phyloP scores from a whole-genome alignment of 176 grass and related monocot genomes.

The Typha latifolia region DNA sequence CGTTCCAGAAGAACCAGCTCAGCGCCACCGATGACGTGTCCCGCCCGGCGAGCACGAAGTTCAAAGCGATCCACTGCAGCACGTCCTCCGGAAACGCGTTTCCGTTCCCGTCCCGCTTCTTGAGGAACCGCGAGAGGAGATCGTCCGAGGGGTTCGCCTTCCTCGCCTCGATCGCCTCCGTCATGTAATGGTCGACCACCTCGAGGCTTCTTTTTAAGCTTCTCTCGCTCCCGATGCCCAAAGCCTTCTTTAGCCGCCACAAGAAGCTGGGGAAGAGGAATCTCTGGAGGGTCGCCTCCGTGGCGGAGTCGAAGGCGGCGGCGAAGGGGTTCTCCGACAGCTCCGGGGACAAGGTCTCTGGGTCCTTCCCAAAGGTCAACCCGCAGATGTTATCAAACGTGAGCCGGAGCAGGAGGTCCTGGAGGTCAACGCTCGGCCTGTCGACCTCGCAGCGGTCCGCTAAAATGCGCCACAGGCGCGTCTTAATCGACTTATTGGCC shows the following conservation, averaged over 20 bases:
- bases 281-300: conserved; percentile 68
- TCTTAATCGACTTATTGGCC: conserved; percentile 72
- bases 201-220: conserved; percentile 62
- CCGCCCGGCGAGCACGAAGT: conserved; percentile 86
- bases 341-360: conserved; percentile 59
- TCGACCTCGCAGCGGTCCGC: conserved; percentile 27
- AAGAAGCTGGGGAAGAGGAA: conserved; percentile 72
- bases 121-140: conserved; percentile 86
- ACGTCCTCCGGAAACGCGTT: conserved; percentile 63
- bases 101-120: conserved; percentile 60
- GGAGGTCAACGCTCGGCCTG: conserved; percentile 57
- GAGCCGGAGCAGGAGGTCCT: conserved; percentile 83
- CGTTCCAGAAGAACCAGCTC: conserved; percentile 90
- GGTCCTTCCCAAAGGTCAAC: conserved; percentile 92
- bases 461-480: conserved; percentile 70
- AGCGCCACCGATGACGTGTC: conserved; percentile 95
- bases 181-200: conserved; percentile 70
- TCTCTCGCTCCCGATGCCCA: conserved; percentile 68
- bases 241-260: conserved; percentile 81
- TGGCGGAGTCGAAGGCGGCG: conserved; percentile 75
- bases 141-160: conserved; percentile 73
- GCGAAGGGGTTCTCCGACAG: conserved; percentile 67
- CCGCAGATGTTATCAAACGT: conserved; percentile 98
- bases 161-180: conserved; percentile 57
- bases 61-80: conserved; percentile 87